phyloP scores from a whole-genome alignment of 2,329 filamentous ascomycete species.

The Fusarium pseudoanthophilum region DNA sequence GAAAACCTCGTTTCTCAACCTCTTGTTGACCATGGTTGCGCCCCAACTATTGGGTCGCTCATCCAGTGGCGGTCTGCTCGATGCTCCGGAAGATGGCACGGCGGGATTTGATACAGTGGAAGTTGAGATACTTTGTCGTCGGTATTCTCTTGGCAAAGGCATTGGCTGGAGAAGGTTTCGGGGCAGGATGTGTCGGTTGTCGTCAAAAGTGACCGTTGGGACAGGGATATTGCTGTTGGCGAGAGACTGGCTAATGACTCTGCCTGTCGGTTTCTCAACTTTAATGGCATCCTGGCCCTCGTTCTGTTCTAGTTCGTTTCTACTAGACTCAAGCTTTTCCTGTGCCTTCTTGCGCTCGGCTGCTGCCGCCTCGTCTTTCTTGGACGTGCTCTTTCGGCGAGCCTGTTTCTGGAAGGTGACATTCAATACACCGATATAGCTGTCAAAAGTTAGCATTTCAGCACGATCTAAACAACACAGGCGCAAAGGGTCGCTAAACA shows the following conservation, averaged over 20 bases:
- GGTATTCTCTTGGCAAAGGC: slow-evolving; percentile 47
- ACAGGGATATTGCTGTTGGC: slow-evolving; percentile 72
- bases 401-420: slow-evolving; percentile 90
- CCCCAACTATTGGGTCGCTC: slow-evolving; percentile 80
- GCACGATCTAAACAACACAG: background rate
- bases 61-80: slow-evolving; percentile 56
- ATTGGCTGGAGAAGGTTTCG: slow-evolving; percentile 80
- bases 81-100: slow-evolving; percentile 12
- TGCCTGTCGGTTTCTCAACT: slow-evolving; percentile 33
- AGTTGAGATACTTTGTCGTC: slow-evolving; percentile 50
- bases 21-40: slow-evolving; percentile 89
- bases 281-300: slow-evolving; percentile 17
- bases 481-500: slow-evolving; percentile 5
- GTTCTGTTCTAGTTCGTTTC: slow-evolving; percentile 31
- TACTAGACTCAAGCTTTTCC: slow-evolving; percentile 39
- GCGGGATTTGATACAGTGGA: slow-evolving; percentile 35
- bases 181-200: slow-evolving; percentile 93
- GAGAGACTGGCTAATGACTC: slow-evolving; percentile 79
- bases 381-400: slow-evolving; percentile 70
- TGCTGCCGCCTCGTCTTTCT: slow-evolving; percentile 57
- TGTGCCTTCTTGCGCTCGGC: slow-evolving; percentile 52
- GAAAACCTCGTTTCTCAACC: slow-evolving; percentile 88
- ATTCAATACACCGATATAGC: slow-evolving; percentile 96
- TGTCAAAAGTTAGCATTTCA: slow-evolving; percentile 51
- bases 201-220: slow-evolving; percentile 91